Evolutionary conservation across 345 rosid genomes (phyloP).

Genomic region (Citropsis articulata): DNA sequence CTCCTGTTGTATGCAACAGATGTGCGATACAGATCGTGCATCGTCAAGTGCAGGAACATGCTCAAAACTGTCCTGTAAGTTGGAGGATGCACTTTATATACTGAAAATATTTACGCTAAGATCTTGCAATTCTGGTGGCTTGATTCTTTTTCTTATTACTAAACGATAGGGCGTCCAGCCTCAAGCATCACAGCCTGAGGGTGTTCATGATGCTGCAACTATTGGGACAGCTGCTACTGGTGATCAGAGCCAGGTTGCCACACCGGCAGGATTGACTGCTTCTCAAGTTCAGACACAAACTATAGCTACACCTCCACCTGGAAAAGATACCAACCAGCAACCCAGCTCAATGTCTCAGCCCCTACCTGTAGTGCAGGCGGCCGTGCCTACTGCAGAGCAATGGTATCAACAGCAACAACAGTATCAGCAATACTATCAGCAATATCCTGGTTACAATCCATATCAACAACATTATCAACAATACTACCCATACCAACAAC

Average conservation of each 20-base stretch:
- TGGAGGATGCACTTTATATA: slow-evolving; percentile 2
- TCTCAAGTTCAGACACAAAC: slow-evolving; percentile 45
- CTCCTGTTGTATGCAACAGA: slow-evolving; percentile 67
- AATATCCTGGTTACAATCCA: slow-evolving; percentile 48
- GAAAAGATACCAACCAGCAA: slow-evolving; percentile 34
- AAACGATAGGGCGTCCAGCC: slow-evolving; percentile 54
- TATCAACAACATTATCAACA: slow-evolving; percentile 62
- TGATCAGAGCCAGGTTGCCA: slow-evolving; percentile 35
- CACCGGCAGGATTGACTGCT: slow-evolving; percentile 35
- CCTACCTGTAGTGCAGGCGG: slow-evolving; percentile 39
- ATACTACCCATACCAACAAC: slow-evolving; percentile 59
- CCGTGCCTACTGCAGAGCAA: slow-evolving; percentile 44
- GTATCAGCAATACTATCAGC: slow-evolving; percentile 69
- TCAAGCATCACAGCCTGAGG: slow-evolving; percentile 41
- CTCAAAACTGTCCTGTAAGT: slow-evolving; percentile 78
- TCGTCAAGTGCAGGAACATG: slow-evolving; percentile 77
- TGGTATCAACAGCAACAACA: slow-evolving; percentile 71
- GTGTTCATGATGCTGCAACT: slow-evolving; percentile 38
- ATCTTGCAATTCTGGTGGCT: slow-evolving; percentile 1
- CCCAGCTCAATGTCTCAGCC: slow-evolving; percentile 29
- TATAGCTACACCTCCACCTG: slow-evolving; percentile 28
- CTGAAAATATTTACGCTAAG: background rate
- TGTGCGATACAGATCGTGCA: slow-evolving; percentile 60
- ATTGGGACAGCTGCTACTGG: slow-evolving; percentile 27
- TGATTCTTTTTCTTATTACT: background rate